phyloP scores from a whole-genome alignment of 1,284 basidiomycete species.

The Pseudozyma pruni region DNA sequence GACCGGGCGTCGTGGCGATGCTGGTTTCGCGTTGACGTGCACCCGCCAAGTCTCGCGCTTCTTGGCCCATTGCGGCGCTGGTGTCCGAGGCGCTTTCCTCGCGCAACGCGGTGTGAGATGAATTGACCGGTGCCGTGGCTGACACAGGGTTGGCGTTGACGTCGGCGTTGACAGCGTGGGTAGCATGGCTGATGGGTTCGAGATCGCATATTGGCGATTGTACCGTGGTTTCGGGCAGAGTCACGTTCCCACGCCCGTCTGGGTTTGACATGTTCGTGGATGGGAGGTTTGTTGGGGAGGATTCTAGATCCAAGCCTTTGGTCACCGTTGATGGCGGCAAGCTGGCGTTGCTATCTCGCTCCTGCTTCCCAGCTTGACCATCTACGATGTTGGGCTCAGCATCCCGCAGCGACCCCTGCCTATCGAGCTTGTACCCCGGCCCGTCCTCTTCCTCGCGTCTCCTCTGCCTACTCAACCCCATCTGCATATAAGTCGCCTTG shows the following conservation, averaged over 20 bases:
- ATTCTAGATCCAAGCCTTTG: background rate
- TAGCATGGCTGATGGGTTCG: background rate
- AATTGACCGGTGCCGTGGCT: background rate
- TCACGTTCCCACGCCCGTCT: slow-evolving; percentile 9
- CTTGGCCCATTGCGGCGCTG: slow-evolving; percentile 8
- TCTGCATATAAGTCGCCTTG: slow-evolving; percentile 47
- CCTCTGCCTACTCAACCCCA: slow-evolving; percentile 40
- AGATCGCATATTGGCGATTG: background rate
- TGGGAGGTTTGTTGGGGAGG: slow-evolving; percentile 6
- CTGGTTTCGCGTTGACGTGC: slow-evolving; percentile 8
- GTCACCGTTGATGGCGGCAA: background rate
- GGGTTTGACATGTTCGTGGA: background rate
- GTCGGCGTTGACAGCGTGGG: slow-evolving; percentile 11
- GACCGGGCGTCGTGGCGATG: background rate
- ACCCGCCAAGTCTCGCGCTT: slow-evolving; percentile 18
- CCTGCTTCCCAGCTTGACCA: background rate
- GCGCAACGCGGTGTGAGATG: background rate
- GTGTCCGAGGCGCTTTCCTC: slow-evolving; percentile 10
- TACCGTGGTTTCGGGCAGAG: slow-evolving; percentile 3
- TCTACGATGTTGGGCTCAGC: background rate
- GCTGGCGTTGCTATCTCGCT: background rate
- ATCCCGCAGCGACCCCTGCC: slow-evolving; percentile 9
- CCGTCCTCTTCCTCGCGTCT: slow-evolving; percentile 14
- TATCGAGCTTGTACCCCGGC: slow-evolving; percentile 17
- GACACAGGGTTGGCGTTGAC: slow-evolving; percentile 5